These are phyloP conservation scores for Pythium chondricola DNA, from an alignment of 352 stramenopile species.

Conservation along the genomic window DNA sequence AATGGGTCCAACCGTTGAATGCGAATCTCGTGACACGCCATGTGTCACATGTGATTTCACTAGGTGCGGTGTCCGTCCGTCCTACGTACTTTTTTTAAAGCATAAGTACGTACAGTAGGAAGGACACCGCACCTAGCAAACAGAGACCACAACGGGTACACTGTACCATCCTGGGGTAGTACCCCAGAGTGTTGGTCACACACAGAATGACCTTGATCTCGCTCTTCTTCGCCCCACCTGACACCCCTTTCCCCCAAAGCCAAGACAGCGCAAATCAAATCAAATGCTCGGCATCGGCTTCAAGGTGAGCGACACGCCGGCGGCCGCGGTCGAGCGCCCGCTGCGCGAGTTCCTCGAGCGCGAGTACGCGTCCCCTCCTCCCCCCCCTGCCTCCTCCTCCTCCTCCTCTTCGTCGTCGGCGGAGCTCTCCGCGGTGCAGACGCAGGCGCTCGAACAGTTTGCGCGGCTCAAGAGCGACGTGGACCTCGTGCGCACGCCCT, in stretches of 20 bases:
- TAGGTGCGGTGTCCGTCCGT: too few relatives aligned
- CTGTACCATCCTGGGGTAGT: constrained; percentile 5
- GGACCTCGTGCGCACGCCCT: constrained; percentile 66
- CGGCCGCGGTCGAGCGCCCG: constrained; percentile 30
- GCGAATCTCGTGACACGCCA: too few relatives aligned
- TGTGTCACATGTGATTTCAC: too few relatives aligned
- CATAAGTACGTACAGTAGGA: too few relatives aligned
- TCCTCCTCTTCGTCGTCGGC: constrained; percentile 1
- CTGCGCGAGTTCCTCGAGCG: constrained; percentile 59
- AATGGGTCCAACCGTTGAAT: too few relatives aligned
- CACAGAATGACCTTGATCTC: constrained; percentile 9
- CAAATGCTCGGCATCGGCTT: constrained; percentile 74
- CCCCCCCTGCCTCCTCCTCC: too few relatives aligned
- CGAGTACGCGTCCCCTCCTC: constrained; percentile 62
- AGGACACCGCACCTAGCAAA: too few relatives aligned
- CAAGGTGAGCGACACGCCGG: constrained; percentile 60
- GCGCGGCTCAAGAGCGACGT: constrained; percentile 55
- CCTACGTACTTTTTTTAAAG: too few relatives aligned
- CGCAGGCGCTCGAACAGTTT: constrained; percentile 38
- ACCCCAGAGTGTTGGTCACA: not conserved
- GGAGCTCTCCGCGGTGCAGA: constrained; percentile 10
- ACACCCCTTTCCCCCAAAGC: not conserved
- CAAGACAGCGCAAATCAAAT: not conserved
- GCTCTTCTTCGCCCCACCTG: not conserved
- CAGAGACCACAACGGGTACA: constrained; percentile 3